Percentiles rank a stretch among this genome's conserved stretches.
Evolutionary conservation across 371 early-diverging fungal species (phyloP).

Genomic region (Thermomucor indicae-seudaticae): DNA sequence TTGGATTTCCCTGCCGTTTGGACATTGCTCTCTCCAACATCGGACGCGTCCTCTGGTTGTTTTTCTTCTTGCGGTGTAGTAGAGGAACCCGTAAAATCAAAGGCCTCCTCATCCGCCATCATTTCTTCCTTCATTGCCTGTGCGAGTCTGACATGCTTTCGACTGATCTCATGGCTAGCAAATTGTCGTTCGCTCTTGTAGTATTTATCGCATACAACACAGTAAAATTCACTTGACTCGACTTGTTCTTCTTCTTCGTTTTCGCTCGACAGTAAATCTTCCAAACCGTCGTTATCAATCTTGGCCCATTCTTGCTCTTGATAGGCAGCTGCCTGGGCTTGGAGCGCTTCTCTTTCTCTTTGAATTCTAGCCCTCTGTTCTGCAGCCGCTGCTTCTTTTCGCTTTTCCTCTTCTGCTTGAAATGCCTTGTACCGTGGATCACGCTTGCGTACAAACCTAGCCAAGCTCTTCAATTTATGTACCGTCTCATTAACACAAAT

Average conservation of each 20-base stretch:
- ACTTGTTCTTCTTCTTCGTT: conserved; percentile 41
- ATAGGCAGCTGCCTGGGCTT: conserved; percentile 46
- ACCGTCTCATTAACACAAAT: not conserved
- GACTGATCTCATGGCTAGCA: conserved; percentile 72
- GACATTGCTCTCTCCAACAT: no score
- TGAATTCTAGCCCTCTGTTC: conserved; percentile 52
- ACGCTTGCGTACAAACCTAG: conserved; percentile 62
- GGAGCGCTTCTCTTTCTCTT: conserved; percentile 48
- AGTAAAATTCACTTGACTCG: conserved; percentile 52
- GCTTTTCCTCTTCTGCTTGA: conserved; percentile 46
- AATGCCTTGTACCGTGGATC: conserved; percentile 73
- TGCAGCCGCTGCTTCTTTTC: conserved; percentile 45
- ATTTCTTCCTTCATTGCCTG: conserved; percentile 63
- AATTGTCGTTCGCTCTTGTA: conserved; percentile 76
- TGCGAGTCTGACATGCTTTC: conserved; percentile 71
- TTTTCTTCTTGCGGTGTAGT: conserved; percentile 12
- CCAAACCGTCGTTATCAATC: conserved; percentile 20
- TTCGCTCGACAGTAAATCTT: conserved; percentile 16
- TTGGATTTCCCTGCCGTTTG: no score
- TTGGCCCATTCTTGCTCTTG: conserved; percentile 65
- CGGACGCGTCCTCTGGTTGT: conserved; percentile 16
- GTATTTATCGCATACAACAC: conserved; percentile 78
- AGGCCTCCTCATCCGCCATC: conserved; percentile 52
- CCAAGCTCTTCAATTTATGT: conserved; percentile 34
- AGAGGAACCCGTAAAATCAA: conserved; percentile 28